These are phyloP conservation scores for Plantago coronopus DNA, from an alignment of 305 asterid genomes.

Conservation along the genomic window DNA sequence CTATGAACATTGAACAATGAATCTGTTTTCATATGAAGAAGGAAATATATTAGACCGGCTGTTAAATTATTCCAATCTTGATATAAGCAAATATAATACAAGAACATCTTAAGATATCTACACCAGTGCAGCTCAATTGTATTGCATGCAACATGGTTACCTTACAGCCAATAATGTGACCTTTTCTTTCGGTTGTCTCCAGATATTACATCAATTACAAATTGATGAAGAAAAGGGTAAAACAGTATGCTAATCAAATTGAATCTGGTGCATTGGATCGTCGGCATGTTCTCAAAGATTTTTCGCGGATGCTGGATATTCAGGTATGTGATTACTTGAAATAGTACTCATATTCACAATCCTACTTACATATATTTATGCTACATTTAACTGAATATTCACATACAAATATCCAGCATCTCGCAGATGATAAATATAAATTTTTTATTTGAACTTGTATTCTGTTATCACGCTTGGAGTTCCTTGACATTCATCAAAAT, in stretches of 20 bases:
- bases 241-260: constrained; percentile 72
- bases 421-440: too few relatives aligned
- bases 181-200: constrained; percentile 20
- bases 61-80: too few relatives aligned
- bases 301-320: constrained; percentile 83
- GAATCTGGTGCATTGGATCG: constrained; percentile 74
- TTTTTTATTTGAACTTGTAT: neutral
- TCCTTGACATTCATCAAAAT: constrained; percentile 1
- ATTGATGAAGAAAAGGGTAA: constrained; percentile 88
- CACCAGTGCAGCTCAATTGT: neutral
- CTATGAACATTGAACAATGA: too few relatives aligned
- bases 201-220: constrained; percentile 99
- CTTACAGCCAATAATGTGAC: constrained; percentile 19
- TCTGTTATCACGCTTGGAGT: constrained; percentile 18
- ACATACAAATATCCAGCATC: too few relatives aligned
- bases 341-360: constrained; percentile 1
- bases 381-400: too few relatives aligned
- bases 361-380: constrained; percentile 1
- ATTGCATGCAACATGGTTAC: constrained; percentile 8
- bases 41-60: too few relatives aligned
- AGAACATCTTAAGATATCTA: too few relatives aligned
- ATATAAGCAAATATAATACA: too few relatives aligned
- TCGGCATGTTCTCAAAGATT: constrained; percentile 89
- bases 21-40: too few relatives aligned
- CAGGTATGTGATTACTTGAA: constrained; percentile 48